Percentiles rank a stretch among this genome's conserved stretches.
These are phyloP conservation scores for Eutypa lata DNA, from an alignment of 2,329 filamentous ascomycete genomes.

Conservation along the genomic window DNA sequence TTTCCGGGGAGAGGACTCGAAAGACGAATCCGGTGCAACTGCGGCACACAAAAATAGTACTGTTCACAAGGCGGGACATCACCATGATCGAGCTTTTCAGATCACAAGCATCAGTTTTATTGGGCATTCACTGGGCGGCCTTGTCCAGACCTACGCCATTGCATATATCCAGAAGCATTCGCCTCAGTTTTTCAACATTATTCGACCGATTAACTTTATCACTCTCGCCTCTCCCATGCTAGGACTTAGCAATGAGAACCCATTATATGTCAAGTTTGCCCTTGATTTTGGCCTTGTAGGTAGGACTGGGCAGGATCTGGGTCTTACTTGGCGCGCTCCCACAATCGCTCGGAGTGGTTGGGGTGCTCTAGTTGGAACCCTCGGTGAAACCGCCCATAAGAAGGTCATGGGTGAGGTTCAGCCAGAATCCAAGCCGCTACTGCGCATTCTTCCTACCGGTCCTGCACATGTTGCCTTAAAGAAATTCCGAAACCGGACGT, in stretches of 20 bases:
- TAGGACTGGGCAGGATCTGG: slow-evolving; percentile 92
- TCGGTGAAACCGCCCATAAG: slow-evolving; percentile 66
- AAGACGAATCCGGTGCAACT: slow-evolving; percentile 42
- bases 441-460: slow-evolving; percentile 86
- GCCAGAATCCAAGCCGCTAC: slow-evolving; percentile 80
- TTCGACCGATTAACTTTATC: slow-evolving; percentile 88
- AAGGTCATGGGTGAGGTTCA: slow-evolving; percentile 59
- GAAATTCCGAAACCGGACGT: slow-evolving; percentile 84
- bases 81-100: slow-evolving; percentile 61
- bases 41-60: slow-evolving; percentile 61
- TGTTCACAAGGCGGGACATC: slow-evolving; percentile 42
- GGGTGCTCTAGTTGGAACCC: slow-evolving; percentile 80
- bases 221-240: slow-evolving; percentile 83
- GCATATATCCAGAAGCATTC: slow-evolving; percentile 97
- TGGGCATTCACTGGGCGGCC: slow-evolving; percentile 83
- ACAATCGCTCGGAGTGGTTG: slow-evolving; percentile 82
- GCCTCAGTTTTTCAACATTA: slow-evolving; percentile 81
- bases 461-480: slow-evolving; percentile 84
- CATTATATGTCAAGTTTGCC: slow-evolving; percentile 94
- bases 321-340: slow-evolving; percentile 89
- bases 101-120: slow-evolving; percentile 96
- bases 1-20: slow-evolving; percentile 35
- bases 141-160: slow-evolving; percentile 90
- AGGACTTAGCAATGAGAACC: slow-evolving; percentile 94
- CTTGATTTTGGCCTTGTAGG: slow-evolving; percentile 94